Evolutionary conservation across 208 protist genomes (phyloP).

Genomic region (Crithidia brevicula): DNA sequence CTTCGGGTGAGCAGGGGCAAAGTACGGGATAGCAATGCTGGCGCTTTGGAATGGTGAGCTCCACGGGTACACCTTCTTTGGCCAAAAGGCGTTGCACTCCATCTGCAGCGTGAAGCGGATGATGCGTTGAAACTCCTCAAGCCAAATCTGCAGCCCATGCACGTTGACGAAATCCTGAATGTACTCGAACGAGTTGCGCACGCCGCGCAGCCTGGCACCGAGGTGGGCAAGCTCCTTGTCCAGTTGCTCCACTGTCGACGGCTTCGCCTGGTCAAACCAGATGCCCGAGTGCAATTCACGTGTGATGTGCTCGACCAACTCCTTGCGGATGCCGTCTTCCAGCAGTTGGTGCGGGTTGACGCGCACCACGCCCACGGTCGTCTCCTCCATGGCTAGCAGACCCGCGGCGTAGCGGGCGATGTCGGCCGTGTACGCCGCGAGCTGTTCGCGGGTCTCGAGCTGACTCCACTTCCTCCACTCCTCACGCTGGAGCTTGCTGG

Average conservation of each 20-base stretch:
- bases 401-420: slow-evolving; percentile 96
- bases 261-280: slow-evolving; percentile 55
- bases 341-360: slow-evolving; percentile 97
- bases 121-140: slow-evolving; percentile 97
- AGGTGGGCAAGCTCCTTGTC: slow-evolving; percentile 85
- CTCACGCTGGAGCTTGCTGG: slow-evolving; percentile 66
- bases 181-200: slow-evolving; percentile 96
- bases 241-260: slow-evolving; percentile 42
- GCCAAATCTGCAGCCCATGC: slow-evolving; percentile 96
- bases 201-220: slow-evolving; percentile 83
- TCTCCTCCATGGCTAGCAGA: slow-evolving; percentile 98
- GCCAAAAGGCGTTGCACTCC: slow-evolving; percentile 96
- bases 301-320: slow-evolving; percentile 89
- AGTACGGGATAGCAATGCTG: slow-evolving; percentile 95
- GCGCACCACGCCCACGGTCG: slow-evolving; percentile 96
- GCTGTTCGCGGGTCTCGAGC: slow-evolving; percentile 83
- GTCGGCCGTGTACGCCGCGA: slow-evolving; percentile 91
- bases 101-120: slow-evolving; percentile 97
- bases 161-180: slow-evolving; percentile 98
- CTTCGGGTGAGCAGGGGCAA: slow-evolving; percentile 42
- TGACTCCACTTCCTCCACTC: slow-evolving; percentile 90
- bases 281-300: slow-evolving; percentile 74
- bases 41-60: slow-evolving; percentile 90
- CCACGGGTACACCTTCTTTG: slow-evolving; percentile 93
- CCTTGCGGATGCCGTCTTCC: slow-evolving; percentile 97